A percentile compares a stretch with the other conserved stretches of the same genome.
Conservation (phyloP, 2,329 filamentous ascomycete genomes). For the Cladosporium sp. region DNA sequence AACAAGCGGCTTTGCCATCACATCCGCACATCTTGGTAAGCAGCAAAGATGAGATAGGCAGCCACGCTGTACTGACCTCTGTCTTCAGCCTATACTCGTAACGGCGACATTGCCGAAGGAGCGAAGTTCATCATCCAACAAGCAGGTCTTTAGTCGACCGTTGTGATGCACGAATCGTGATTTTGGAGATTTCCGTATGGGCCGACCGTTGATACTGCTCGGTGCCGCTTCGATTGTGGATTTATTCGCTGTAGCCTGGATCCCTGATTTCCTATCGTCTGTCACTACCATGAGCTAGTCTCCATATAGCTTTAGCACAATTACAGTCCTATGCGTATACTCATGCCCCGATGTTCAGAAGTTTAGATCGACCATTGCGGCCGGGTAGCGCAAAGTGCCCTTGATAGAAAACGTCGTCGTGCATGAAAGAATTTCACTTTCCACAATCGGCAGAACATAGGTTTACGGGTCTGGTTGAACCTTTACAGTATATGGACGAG, state of each 20-base stretch:
- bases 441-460: background rate
- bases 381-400: background rate
- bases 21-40: background rate
- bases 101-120: background rate
- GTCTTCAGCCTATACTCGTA: slow-evolving; percentile 24
- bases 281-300: background rate
- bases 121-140: background rate
- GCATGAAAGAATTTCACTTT: background rate
- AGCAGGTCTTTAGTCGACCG: background rate
- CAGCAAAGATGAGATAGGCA: background rate
- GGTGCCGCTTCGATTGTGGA: background rate
- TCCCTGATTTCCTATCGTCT: background rate
- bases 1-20: slow-evolving; percentile 23
- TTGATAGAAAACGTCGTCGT: background rate
- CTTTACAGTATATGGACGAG: slow-evolving; percentile 18
- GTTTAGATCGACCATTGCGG: background rate
- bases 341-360: background rate
- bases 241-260: background rate
- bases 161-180: background rate
- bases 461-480: slow-evolving; percentile 19
- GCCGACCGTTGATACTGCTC: background rate
- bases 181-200: background rate
- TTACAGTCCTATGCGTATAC: background rate
- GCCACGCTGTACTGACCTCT: background rate
- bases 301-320: background rate